Percentiles rank a stretch among this genome's conserved stretches.
Conservation (phyloP, 495 filamentous ascomycete genomes). For the Aspergillus leporis region DNA sequence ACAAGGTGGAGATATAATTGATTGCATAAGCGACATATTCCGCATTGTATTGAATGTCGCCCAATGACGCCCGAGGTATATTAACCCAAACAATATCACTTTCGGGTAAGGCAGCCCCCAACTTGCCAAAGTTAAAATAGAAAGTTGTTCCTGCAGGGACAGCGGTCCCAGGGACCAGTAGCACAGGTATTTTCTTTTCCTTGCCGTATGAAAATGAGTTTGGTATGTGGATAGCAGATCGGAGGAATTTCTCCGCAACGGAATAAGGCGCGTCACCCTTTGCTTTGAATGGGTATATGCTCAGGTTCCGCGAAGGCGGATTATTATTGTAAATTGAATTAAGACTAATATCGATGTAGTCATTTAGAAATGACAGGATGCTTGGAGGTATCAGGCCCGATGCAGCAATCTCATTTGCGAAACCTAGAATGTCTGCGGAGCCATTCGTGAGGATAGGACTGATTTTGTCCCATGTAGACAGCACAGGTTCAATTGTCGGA, state of each 20-base stretch:
- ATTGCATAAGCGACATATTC: slow-evolving; percentile 45
- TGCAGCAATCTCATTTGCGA: slow-evolving; percentile 12
- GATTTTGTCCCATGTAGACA: slow-evolving; percentile 3
- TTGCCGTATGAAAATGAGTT: slow-evolving; percentile 37
- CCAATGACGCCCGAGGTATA: slow-evolving; percentile 38
- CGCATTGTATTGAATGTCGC: slow-evolving; percentile 44
- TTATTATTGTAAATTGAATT: slow-evolving; percentile 21
- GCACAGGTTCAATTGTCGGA: background rate
- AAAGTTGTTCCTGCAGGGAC: slow-evolving; percentile 38
- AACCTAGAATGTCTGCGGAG: slow-evolving; percentile 3
- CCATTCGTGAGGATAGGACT: slow-evolving; percentile 1
- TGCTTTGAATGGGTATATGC: slow-evolving; percentile 30
- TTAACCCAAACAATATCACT: slow-evolving; percentile 54
- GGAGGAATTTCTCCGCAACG: slow-evolving; percentile 36
- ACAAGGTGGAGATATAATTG: slow-evolving; percentile 46
- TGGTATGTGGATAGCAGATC: slow-evolving; percentile 45
- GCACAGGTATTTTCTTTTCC: slow-evolving; percentile 34
- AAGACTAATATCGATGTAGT: slow-evolving; percentile 13
- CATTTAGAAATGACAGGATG: slow-evolving; percentile 18
- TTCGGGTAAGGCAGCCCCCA: slow-evolving; percentile 28
- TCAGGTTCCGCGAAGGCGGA: background rate
- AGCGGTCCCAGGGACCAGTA: slow-evolving; percentile 51
- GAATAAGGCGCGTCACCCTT: slow-evolving; percentile 44
- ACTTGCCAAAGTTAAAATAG: slow-evolving; percentile 43
- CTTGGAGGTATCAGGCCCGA: slow-evolving; percentile 17